These are phyloP conservation scores for Clitoria ternatea DNA, from an alignment of 306 rosid genomes.

Conservation along the genomic window DNA sequence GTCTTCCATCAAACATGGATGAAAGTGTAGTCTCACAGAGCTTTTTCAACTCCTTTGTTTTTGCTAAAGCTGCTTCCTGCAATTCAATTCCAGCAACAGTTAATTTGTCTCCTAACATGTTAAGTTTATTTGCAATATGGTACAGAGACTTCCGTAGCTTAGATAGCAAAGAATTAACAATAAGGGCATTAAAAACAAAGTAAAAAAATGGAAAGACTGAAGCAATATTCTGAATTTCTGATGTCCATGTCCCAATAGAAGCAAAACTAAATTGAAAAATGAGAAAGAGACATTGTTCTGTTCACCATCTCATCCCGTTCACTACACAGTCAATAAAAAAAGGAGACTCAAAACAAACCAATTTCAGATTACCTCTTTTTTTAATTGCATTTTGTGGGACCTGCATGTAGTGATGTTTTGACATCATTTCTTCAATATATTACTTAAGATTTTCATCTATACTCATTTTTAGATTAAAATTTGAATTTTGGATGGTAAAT, in stretches of 20 bases:
- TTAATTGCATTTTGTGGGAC: background rate
- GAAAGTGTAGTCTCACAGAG: constrained; percentile 71
- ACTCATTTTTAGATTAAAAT: background rate
- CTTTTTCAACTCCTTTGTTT: constrained; percentile 77
- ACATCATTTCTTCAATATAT: background rate
- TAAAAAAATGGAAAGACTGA: background rate
- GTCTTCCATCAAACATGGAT: constrained; percentile 90
- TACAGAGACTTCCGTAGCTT: background rate
- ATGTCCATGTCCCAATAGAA: background rate
- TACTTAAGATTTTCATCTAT: background rate
- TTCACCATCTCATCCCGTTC: background rate
- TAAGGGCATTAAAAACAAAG: background rate
- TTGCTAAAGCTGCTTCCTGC: constrained; percentile 70
- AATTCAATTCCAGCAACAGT: constrained; percentile 28
- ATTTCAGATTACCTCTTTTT: background rate
- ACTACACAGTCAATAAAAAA: too few species aligned
- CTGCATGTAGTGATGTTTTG: background rate
- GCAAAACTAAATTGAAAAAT: background rate
- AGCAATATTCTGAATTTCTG: background rate
- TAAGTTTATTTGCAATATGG: background rate
- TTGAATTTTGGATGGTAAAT: background rate
- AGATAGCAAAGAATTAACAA: constrained; percentile 13
- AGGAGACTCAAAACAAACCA: background rate
- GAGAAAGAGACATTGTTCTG: background rate
- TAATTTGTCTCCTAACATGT: constrained; percentile 1